These are phyloP conservation scores for Xylaria sp. DNA, from an alignment of 2,329 filamentous ascomycete species.

Conservation along the genomic window DNA sequence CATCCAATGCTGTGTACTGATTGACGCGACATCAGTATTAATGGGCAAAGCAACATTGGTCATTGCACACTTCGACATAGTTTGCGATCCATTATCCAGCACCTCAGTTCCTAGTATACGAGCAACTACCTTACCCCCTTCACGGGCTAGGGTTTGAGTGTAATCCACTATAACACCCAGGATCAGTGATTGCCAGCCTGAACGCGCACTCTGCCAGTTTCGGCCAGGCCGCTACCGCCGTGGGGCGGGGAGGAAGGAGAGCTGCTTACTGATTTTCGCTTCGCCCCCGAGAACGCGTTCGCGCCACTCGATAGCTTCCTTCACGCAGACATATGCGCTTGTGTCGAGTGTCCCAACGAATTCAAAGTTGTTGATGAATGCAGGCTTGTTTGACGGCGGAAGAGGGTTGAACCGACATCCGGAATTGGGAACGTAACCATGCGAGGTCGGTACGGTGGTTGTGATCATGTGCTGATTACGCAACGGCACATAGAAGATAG, in stretches of 20 bases:
- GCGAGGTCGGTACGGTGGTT: conserved; percentile 80
- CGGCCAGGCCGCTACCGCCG: too few species aligned
- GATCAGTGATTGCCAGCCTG: not conserved
- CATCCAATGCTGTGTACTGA: conserved; percentile 65
- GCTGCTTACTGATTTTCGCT: conserved; percentile 63
- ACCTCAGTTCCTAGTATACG: conserved; percentile 74
- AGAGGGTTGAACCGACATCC: conserved; percentile 53
- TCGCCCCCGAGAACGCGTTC: conserved; percentile 77
- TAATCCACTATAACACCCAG: conserved; percentile 57
- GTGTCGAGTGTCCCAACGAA: conserved; percentile 81
- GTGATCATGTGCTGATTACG: conserved; percentile 81
- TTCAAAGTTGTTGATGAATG: conserved; percentile 77
- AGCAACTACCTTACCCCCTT: conserved; percentile 71
- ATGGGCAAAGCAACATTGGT: conserved; percentile 80
- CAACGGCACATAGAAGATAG: conserved; percentile 80
- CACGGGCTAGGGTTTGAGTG: conserved; percentile 67
- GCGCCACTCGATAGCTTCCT: conserved; percentile 77
- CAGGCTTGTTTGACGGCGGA: conserved; percentile 59
- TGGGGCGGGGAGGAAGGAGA: not conserved
- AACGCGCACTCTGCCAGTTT: not conserved
- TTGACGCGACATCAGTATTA: conserved; percentile 43
- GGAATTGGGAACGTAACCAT: conserved; percentile 71
- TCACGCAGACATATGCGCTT: conserved; percentile 75
- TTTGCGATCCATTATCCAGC: conserved; percentile 71
- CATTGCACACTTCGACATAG: conserved; percentile 74